Evolutionary conservation across 2,329 filamentous ascomycete species (phyloP), one percentile per base, ranked within the genome.

Genomic region (Epichloe uncinata): DNA sequence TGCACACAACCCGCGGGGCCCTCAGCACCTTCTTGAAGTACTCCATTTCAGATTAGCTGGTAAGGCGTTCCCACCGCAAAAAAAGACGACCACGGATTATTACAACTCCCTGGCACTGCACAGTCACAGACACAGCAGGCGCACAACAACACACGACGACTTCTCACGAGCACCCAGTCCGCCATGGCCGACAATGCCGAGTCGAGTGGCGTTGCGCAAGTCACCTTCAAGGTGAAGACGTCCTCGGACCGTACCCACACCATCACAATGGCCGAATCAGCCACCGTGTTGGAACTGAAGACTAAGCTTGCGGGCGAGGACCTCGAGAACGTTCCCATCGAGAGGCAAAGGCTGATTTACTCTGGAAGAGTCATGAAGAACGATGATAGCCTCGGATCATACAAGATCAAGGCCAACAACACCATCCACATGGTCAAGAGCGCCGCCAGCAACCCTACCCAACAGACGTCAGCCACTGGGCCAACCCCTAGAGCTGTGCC

Each of bases 161-260:
- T 8, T 22, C 18, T 30, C n/a, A 11, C 16, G n/a, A 26, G 13
- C 15, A 43, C 15, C 37, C 16, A 34, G 47, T 55, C 63, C 63
- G 60, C 54, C 57, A 87, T 86, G 82, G 77, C 84, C 63, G 84
- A 87, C 66, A 78, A 77, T 62, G 66, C 72, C 58, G 74, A 78
- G 53, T 66, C 74, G 57, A 64, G 72, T 61, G 76, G 80, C 60
- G 87, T 90, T 62, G 72, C 82, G 61, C 82, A 90, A 61, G 73
- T 98, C 71, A 95, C 87, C 66, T 97, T 98, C 79, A 93, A 89
- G 72, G 84, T 98, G 69, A 98, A 97, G 74, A 87, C 87, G n/a
- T 90, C 88, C n/a, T 85, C 83, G 60, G 90, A 96, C 64, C 82
- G 79, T 65, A 88, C 85, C 67, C 90, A 88, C 63, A 82, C 79